A percentile compares a stretch with the other conserved stretches of the same genome.
Evolutionary conservation across 768 basidiomycete genomes (phyloP).

Genomic region (Xanthoconium purpureum): DNA sequence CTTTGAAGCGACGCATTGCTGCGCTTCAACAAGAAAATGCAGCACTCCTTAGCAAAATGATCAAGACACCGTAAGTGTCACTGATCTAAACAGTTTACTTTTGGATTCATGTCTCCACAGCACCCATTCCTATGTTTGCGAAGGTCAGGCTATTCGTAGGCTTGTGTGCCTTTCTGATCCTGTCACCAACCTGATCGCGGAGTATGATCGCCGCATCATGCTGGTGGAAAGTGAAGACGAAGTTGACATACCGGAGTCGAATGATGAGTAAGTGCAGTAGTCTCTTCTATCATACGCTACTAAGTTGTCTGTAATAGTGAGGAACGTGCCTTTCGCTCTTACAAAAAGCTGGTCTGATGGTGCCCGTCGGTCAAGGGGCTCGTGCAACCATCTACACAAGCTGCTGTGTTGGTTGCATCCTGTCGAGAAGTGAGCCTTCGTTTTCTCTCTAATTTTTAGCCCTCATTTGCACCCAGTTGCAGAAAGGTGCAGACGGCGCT

Average conservation of each 20-base stretch:
- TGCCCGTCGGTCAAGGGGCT: background rate
- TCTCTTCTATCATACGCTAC: too few relatives aligned
- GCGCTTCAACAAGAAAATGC: slow-evolving; percentile 9
- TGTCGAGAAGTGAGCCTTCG: slow-evolving; percentile 7
- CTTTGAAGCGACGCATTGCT: slow-evolving; percentile 3
- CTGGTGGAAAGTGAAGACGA: background rate
- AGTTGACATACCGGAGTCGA: background rate
- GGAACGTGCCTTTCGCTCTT: background rate
- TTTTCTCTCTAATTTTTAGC: background rate
- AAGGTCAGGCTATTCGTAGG: slow-evolving; percentile 6
- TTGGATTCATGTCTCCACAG: background rate
- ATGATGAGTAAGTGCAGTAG: too few relatives aligned
- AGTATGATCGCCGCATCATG: slow-evolving; percentile 3
- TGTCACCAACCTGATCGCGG: slow-evolving; percentile 2
- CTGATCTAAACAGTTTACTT: background rate
- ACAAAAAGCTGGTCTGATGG: slow-evolving; percentile 8
- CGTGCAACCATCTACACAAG: background rate
- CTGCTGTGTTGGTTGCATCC: background rate
- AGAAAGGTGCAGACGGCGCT: too few relatives aligned
- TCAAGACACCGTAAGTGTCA: background rate
- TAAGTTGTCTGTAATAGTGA: background rate
- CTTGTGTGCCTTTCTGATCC: slow-evolving; percentile 6
- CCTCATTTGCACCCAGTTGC: slow-evolving; percentile 5
- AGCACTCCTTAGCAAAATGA: background rate
- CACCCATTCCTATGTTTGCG: background rate